These are phyloP conservation scores for Pinus taeda DNA, from an alignment of 75 land plant species.

Conservation along the genomic window DNA sequence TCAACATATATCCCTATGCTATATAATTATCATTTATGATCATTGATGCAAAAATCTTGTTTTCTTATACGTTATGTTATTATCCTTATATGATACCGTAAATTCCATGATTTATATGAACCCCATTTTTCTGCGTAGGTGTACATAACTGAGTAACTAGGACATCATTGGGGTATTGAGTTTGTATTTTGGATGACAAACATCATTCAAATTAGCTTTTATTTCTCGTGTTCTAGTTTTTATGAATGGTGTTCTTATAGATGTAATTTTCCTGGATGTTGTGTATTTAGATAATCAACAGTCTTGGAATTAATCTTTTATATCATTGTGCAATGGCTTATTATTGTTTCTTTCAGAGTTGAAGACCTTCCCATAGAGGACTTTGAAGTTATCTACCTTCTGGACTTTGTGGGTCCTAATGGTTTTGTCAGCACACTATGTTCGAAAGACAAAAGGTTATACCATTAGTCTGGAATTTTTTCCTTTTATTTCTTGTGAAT, in stretches of 20 bases:
- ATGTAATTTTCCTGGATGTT: background rate
- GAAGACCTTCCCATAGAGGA: slow-evolving; percentile 50
- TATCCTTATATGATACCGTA: no score
- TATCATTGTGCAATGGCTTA: background rate
- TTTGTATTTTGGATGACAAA: background rate
- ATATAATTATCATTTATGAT: no score
- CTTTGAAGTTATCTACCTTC: slow-evolving; percentile 61
- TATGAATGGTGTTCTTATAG: background rate
- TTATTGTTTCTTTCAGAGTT: slow-evolving; percentile 26
- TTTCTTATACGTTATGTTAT: no score
- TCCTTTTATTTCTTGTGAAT: background rate
- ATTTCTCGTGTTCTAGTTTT: background rate
- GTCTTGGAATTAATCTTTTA: background rate
- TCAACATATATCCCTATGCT: no score
- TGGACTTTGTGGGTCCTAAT: slow-evolving; percentile 79
- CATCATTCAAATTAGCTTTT: background rate
- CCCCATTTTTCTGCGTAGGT: no score
- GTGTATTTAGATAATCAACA: background rate
- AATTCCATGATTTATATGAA: no score
- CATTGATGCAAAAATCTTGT: no score
- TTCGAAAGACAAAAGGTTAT: slow-evolving; percentile 55
- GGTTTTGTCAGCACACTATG: slow-evolving; percentile 66
- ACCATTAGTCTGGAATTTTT: background rate
- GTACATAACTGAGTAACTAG: background rate
- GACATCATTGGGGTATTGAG: background rate